phyloP scores from a whole-genome alignment of 2,329 filamentous ascomycete genomes.

The Exophiala phaeomuriformis region DNA sequence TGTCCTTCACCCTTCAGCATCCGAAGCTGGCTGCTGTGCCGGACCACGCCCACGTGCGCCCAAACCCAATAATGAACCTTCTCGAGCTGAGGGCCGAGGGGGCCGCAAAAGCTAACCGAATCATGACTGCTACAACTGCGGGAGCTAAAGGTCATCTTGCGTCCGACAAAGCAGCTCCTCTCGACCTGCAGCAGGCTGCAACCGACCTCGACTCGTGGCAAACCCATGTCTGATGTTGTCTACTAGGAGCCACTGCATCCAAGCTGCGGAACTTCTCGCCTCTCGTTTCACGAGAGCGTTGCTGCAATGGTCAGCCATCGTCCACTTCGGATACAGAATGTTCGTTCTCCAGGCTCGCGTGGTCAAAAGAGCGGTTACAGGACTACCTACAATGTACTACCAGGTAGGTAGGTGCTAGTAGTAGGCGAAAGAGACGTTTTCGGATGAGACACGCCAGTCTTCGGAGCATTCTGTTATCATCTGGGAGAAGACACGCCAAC shows the following conservation, averaged over 20 bases:
- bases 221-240: not conserved
- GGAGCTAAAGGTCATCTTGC: not conserved
- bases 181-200: not conserved
- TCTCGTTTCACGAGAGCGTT: not conserved
- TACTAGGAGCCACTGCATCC: not conserved
- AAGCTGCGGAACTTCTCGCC: not conserved
- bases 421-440: not conserved
- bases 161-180: not conserved
- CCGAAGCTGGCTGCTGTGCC: not conserved
- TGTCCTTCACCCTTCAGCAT: not conserved
- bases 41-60: constrained; percentile 2
- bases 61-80: not conserved
- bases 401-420: not conserved
- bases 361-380: too few species aligned
- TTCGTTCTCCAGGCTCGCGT: too few species aligned
- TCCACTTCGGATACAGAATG: too few species aligned
- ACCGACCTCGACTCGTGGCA: not conserved
- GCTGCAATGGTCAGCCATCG: too few species aligned
- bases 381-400: too few species aligned
- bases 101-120: too few species aligned
- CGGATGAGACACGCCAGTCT: not conserved
- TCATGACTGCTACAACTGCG: not conserved
- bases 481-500: not conserved
- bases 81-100: not conserved
- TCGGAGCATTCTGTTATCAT: not conserved